A percentile compares a stretch with the other conserved stretches of the same genome.
phyloP scores from a whole-genome alignment of 805 yeast genomes.

The Hanseniaspora nectarophila region DNA sequence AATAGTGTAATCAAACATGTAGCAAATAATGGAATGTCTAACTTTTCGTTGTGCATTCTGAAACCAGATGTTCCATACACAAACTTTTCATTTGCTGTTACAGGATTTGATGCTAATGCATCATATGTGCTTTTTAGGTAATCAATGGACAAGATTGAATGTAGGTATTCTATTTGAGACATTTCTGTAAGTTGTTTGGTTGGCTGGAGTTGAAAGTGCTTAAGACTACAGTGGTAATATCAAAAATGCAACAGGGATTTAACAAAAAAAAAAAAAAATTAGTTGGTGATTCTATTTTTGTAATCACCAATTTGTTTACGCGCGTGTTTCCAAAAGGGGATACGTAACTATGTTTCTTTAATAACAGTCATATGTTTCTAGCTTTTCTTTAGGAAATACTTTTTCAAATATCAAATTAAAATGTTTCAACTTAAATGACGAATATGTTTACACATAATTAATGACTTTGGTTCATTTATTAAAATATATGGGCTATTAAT shows the following conservation, averaged over 20 bases:
- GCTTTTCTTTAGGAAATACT: no score
- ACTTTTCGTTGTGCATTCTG: slow-evolving; percentile 53
- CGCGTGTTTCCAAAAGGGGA: not conserved
- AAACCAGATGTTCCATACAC: slow-evolving; percentile 97
- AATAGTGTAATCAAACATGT: slow-evolving; percentile 74
- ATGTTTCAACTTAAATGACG: no score
- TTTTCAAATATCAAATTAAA: no score
- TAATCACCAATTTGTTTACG: not conserved
- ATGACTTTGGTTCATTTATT: no score
- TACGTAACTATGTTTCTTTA: not conserved
- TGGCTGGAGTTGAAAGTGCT: no score
- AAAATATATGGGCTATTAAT: no score
- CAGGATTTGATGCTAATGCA: not conserved
- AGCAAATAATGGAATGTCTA: slow-evolving; percentile 74
- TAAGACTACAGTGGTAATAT: no score
- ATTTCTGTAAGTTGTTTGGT: not conserved
- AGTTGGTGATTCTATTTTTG: not conserved
- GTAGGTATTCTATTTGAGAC: not conserved
- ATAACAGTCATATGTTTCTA: no score
- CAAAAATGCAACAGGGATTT: no score
- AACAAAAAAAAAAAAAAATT: not conserved
- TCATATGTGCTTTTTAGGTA: slow-evolving; percentile 16
- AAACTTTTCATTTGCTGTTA: slow-evolving; percentile 29
- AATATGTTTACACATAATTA: not conserved
- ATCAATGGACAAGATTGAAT: slow-evolving; percentile 27